Evolutionary conservation across 2,329 filamentous ascomycete species (phyloP), one percentile per base, ranked within the genome.

Genomic region (Cladosporium cucumerinum): DNA sequence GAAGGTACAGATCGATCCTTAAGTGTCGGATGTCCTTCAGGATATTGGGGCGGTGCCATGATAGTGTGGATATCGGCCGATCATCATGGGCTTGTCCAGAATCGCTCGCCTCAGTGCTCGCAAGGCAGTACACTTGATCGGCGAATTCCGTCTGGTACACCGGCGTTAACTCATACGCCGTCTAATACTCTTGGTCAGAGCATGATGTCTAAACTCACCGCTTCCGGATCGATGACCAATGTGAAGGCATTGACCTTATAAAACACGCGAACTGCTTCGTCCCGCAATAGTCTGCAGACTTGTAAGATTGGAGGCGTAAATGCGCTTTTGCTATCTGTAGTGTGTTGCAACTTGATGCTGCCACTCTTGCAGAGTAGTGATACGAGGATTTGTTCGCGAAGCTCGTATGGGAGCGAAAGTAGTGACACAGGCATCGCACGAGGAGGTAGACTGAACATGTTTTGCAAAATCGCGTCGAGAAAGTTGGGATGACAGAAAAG

Each of bases 181-280:
- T 25, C 8, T 6, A 12, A 7, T 49, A 21, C 21, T 3, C 46
- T 11, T 23, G 12, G 4, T 25, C 1, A 16, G 14, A 36, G 34
- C 36, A 18, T 16, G 3, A 28, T 18, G 12, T 11, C 5, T n/a
- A 5, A 34, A 23, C 57, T 48, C 14, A 60, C 57, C 26, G 26
- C 57, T 49, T 66, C 66, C 7, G 66, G 43, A 30, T 71, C 69
- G 11, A 71, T 65, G 21, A 66, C 57, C 69, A 68, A 70, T 12
- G 69, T 64, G 46, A 69, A 71, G 36, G 61, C 59, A 32, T 70
- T 71, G 34, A 25, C 54, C 36, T 67, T 51, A 61, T 70, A 70
- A 55, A 70, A 70, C 2, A 68, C 66, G 28, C 67, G 63, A 7
- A 70, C 7, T 16, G 68, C 66, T 61, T 71, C 69, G 8, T 63